These are phyloP conservation scores for Chaetomium sp. DNA, from an alignment of 2,329 filamentous ascomycete species.

Conservation along the genomic window DNA sequence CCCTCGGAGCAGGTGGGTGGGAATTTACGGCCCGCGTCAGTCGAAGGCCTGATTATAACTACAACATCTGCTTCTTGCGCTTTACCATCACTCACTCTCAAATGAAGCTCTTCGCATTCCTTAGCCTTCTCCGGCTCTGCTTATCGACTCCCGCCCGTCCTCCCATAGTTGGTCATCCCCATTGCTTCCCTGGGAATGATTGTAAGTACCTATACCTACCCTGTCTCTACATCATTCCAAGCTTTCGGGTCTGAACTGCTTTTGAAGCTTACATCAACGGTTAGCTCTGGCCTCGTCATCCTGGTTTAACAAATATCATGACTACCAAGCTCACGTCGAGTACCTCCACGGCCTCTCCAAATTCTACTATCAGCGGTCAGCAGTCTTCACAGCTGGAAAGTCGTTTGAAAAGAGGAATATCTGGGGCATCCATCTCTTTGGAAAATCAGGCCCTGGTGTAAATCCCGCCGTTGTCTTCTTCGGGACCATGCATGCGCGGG, in stretches of 20 bases:
- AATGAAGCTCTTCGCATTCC: neutral
- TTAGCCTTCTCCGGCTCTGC: neutral
- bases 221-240: neutral
- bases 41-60: neutral
- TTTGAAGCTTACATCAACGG: neutral
- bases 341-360: slow-evolving; percentile 50
- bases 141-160: neutral
- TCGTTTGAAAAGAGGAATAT: slow-evolving; percentile 57
- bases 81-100: neutral
- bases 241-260: neutral
- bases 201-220: slow-evolving; percentile 1
- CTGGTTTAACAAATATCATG: slow-evolving; percentile 55
- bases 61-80: neutral
- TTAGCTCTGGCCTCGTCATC: neutral
- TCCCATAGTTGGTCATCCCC: neutral
- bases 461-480: slow-evolving; percentile 60
- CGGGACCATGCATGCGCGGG: slow-evolving; percentile 60
- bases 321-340: slow-evolving; percentile 45
- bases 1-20: neutral
- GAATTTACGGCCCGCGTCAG: neutral
- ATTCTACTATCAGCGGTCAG: slow-evolving; percentile 48
- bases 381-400: slow-evolving; percentile 52
- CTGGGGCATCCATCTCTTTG: slow-evolving; percentile 62
- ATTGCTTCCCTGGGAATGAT: neutral
- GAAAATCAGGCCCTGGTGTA: slow-evolving; percentile 45